Evolutionary conservation across 495 filamentous ascomycete genomes (phyloP).

Genomic region (Oidiodendron maius): DNA sequence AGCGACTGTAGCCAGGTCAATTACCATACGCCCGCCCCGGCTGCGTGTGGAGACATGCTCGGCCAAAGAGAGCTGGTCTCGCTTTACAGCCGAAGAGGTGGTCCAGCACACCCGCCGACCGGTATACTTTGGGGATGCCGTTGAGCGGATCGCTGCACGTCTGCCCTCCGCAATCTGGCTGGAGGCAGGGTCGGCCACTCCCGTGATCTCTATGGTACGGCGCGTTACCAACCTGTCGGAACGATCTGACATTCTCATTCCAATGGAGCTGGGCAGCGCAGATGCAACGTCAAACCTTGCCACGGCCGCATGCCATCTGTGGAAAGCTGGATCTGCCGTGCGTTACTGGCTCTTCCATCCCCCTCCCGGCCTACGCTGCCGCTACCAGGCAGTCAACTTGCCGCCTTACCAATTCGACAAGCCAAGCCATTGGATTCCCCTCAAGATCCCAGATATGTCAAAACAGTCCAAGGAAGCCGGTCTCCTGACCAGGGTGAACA

Average conservation of each 20-base stretch:
- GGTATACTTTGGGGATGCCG: conserved; percentile 36
- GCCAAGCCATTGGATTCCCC: conserved; percentile 21
- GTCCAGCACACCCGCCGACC: conserved; percentile 31
- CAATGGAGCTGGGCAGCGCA: conserved; percentile 18
- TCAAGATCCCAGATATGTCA: background rate
- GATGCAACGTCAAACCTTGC: conserved; percentile 14
- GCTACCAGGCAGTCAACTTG: conserved; percentile 31
- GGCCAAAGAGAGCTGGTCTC: background rate
- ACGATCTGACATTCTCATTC: background rate
- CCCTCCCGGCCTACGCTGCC: background rate
- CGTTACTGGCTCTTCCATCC: conserved; percentile 20
- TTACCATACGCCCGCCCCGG: background rate
- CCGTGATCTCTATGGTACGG: conserved; percentile 16
- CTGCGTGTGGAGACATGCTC: background rate
- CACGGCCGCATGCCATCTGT: conserved; percentile 19
- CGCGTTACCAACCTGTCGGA: background rate
- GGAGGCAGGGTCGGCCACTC: conserved; percentile 33
- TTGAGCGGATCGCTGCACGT: conserved; percentile 25
- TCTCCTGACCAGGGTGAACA: conserved; percentile 5
- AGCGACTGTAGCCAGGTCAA: conserved; percentile 11
- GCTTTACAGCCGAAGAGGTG: background rate
- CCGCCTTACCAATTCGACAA: conserved; percentile 53
- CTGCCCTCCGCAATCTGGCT: conserved; percentile 25
- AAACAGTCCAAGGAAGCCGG: background rate
- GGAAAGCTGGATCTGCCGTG: conserved; percentile 20